Percentiles rank a stretch among this genome's conserved stretches.
phyloP scores from a whole-genome alignment of 2,329 filamentous ascomycete species.

The Cryphonectria carpinicola region DNA sequence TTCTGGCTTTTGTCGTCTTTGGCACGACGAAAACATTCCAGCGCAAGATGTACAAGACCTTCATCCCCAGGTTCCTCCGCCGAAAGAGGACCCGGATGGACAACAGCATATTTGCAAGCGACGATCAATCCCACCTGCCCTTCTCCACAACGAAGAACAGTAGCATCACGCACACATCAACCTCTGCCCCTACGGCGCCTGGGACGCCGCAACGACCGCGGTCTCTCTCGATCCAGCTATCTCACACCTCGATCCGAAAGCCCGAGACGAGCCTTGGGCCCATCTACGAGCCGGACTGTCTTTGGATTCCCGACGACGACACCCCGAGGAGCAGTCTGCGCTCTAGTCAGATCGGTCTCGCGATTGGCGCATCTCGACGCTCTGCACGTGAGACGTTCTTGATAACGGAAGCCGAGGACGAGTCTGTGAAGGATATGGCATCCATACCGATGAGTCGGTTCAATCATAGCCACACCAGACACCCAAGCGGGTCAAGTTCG shows the following conservation, averaged over 20 bases:
- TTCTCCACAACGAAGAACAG: slow-evolving; percentile 7
- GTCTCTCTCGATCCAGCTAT: not conserved
- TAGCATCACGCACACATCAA: slow-evolving; percentile 7
- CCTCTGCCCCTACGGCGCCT: not conserved
- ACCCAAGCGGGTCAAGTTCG: slow-evolving; percentile 1
- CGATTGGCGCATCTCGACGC: not conserved
- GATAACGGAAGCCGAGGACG: not conserved
- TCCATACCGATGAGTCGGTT: slow-evolving; percentile 10
- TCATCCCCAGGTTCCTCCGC: slow-evolving; percentile 29
- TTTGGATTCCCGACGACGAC: slow-evolving; percentile 11
- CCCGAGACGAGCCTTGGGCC: slow-evolving; percentile 9
- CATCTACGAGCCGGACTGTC: slow-evolving; percentile 16
- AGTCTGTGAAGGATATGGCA: not conserved
- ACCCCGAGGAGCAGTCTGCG: slow-evolving; percentile 6
- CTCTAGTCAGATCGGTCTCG: slow-evolving; percentile 22
- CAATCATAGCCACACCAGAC: slow-evolving; percentile 1
- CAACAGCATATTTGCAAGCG: slow-evolving; percentile 10
- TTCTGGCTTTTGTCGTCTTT: slow-evolving; percentile 35
- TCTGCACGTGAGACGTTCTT: not conserved
- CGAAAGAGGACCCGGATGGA: not conserved
- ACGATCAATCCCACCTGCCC: slow-evolving; percentile 3
- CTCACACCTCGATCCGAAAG: slow-evolving; percentile 5
- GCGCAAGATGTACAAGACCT: slow-evolving; percentile 30
- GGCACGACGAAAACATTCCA: slow-evolving; percentile 35
- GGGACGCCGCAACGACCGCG: slow-evolving; percentile 5